These are phyloP conservation scores for Leccinum pellstonianum DNA, from an alignment of 768 basidiomycete genomes.

Conservation along the genomic window DNA sequence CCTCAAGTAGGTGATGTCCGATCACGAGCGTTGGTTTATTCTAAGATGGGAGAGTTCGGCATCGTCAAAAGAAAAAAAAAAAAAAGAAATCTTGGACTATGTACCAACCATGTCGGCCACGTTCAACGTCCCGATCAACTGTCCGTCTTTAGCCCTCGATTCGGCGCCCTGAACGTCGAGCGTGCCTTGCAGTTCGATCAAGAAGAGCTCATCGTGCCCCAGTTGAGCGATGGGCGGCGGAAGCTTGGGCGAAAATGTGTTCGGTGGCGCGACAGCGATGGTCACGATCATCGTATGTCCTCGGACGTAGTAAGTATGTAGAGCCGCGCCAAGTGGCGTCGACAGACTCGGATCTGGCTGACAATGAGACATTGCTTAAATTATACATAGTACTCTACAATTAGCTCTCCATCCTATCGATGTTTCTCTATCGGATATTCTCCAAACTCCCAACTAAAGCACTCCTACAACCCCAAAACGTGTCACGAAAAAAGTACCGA, in stretches of 20 bases:
- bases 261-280: conserved; percentile 40
- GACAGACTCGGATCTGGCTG: no score
- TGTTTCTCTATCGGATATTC: conserved; percentile 31
- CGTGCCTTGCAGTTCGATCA: conserved; percentile 86
- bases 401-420: background rate
- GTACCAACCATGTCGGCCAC: conserved; percentile 60
- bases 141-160: conserved; percentile 56
- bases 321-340: no score
- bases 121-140: conserved; percentile 74
- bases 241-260: conserved; percentile 42
- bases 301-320: no score
- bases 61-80: conserved; percentile 2
- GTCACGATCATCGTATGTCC: conserved; percentile 64
- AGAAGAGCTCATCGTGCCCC: conserved; percentile 74
- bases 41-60: conserved; percentile 24
- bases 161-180: conserved; percentile 64
- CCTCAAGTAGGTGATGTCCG: conserved; percentile 90
- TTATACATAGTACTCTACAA: no score
- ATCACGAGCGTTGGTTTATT: conserved; percentile 77
- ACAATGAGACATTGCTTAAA: no score
- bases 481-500: background rate
- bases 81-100: background rate
- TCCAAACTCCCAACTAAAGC: conserved; percentile 70
- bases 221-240: conserved; percentile 67
- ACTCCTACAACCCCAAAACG: conserved; percentile 45